Evolutionary conservation across 495 filamentous ascomycete genomes (phyloP), one percentile per base, ranked within the genome.

Genomic region (Hypoxylon trugodes): DNA sequence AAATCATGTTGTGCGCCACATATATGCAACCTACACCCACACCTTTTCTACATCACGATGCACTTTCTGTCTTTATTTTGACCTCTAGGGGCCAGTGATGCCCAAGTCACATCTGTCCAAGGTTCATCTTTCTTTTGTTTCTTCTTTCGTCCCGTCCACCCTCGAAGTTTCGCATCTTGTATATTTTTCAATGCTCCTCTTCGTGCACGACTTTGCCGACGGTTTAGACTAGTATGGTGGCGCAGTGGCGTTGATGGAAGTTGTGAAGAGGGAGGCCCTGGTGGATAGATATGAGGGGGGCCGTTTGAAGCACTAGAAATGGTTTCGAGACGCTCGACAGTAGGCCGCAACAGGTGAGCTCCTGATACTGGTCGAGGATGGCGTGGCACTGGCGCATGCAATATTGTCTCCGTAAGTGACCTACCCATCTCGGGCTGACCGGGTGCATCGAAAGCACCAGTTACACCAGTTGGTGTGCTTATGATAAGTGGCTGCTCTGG

Each of bases 131-230:
- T 72, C 22, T 70, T 70, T 33, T 72, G 58, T 46, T 78, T 74
- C 57, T 74, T 76, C 61, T 66, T 74, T 47, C 76, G 69, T 1
- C 77, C 78, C 7, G 73, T 81, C 80, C 84, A 87, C 2, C 83
- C 80, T 36, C 74, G 74, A 52, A 75, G 78, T 74, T 78, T 83
- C 1, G 82, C 83, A 48, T 86, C 81, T 12, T 79, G 73, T 7
- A 85, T 79, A 36, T 86, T 86, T 59, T 82, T 82, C 19, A 81
- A 73, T 13, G 82, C 83, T 18, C 79, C 82, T 24, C 79, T 76
- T 56, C 81, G 78, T 10, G 79, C 81, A 43, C 82, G 79, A 62
- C 82, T 83, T 41, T 76, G 76, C 36, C 77, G 77, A 18, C 78
- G 69, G 28, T 66, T 78, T 16, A 77, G 57, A 60, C 74, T 75